These are phyloP conservation scores for Geosmithia morbida DNA, from an alignment of 2,329 filamentous ascomycete genomes.

Conservation along the genomic window DNA sequence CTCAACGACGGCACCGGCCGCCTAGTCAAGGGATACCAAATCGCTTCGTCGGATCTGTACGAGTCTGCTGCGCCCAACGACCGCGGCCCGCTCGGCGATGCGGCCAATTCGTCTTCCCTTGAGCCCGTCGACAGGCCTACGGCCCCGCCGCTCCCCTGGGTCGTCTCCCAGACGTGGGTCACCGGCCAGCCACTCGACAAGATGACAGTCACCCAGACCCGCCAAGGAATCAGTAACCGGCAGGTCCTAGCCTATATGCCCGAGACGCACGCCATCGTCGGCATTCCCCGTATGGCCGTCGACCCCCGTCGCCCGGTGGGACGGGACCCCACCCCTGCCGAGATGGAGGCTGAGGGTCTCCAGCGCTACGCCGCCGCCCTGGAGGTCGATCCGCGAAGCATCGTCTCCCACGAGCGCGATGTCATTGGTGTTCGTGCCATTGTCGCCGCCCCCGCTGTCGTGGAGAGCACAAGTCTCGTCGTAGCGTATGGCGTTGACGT, in stretches of 20 bases:
- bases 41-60: constrained; percentile 78
- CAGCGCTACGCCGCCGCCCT: constrained; percentile 61
- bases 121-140: constrained; percentile 44
- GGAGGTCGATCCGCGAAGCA: constrained; percentile 70
- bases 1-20: constrained; percentile 38
- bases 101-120: constrained; percentile 65
- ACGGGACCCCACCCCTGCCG: constrained; percentile 65
- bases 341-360: constrained; percentile 68
- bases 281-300: constrained; percentile 63
- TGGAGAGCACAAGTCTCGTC: constrained; percentile 86
- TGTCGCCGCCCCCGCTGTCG: constrained; percentile 58
- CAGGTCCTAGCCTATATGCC: constrained; percentile 70
- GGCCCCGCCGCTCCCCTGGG: constrained; percentile 51
- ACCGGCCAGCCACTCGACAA: constrained; percentile 65
- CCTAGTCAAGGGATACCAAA: constrained; percentile 66
- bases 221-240: constrained; percentile 79
- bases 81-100: constrained; percentile 59
- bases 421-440: constrained; percentile 62
- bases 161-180: constrained; percentile 68
- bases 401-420: constrained; percentile 70
- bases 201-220: constrained; percentile 74
- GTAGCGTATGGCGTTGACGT: constrained; percentile 82
- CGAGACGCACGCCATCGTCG: constrained; percentile 57
- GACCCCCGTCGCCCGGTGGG: constrained; percentile 79
- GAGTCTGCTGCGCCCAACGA: constrained; percentile 76